Conservation (phyloP, 179 eudicot genomes). For the Amaranthus tricolor region DNA sequence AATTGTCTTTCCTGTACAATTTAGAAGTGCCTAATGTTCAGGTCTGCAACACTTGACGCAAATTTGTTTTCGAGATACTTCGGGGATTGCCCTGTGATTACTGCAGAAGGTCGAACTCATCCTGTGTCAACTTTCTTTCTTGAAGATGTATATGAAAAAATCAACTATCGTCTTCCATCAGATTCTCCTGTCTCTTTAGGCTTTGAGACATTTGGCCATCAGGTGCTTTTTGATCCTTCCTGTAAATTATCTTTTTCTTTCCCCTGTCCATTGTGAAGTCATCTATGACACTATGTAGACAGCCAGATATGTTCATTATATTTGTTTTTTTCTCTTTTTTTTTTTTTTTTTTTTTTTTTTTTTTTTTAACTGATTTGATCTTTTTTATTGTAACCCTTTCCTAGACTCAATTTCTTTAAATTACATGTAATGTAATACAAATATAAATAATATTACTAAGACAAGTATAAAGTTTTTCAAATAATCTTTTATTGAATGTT, state of each 20-base stretch:
- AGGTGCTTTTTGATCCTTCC: slow-evolving; percentile 25
- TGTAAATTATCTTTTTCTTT: not conserved
- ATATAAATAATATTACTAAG: too few relatives aligned
- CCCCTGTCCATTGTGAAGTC: not conserved
- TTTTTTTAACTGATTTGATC: not conserved
- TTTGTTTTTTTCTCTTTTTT: too few relatives aligned
- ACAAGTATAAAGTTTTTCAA: too few relatives aligned
- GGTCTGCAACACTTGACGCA: slow-evolving; percentile 99
- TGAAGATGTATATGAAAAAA: slow-evolving; percentile 79
- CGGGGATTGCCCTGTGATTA: slow-evolving; percentile 82
- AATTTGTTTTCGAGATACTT: slow-evolving; percentile 83
- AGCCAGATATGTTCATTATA: too few relatives aligned
- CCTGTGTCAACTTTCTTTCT: slow-evolving; percentile 82
- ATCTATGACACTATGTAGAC: not conserved
- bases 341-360: too few relatives aligned
- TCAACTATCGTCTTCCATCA: slow-evolving; percentile 70
- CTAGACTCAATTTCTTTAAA: not conserved
- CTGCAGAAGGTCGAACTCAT: slow-evolving; percentile 94
- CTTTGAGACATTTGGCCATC: slow-evolving; percentile 39
- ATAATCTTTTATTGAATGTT: too few relatives aligned
- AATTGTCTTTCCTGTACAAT: slow-evolving; percentile 9
- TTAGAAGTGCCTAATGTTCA: slow-evolving; percentile 28
- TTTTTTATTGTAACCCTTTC: not conserved
- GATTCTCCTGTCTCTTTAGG: slow-evolving; percentile 86
- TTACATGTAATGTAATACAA: too few relatives aligned